Base-by-base conservation (phyloP, 2,329 filamentous ascomycete genomes). In the Hypoxylon sp. region DNA sequence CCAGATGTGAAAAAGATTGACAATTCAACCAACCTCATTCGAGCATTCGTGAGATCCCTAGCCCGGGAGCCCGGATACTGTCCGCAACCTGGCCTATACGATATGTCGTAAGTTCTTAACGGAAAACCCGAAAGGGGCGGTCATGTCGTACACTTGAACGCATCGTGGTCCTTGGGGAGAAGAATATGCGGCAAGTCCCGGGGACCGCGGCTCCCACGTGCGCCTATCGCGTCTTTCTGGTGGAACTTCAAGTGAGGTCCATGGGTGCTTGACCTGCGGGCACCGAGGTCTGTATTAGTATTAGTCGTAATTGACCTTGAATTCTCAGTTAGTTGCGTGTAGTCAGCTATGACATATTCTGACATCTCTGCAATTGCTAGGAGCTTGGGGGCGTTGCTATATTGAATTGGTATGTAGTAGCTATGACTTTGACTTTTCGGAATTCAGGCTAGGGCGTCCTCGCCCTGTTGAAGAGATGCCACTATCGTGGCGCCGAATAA, bases 111-210 rank as follows among this genome's bases (percentile, higher is more conserved):
- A 44, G 37, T 39, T 59, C 27, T 42, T 24, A 31, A 55, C 21
- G 52, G 24, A 44, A 64, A 50, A 57, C 13, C 39, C 47, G 51
- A 69, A 54, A 65, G 39, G 60, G 58, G 63, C 60, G 60, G 63
- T 62, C 53, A 50, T 69, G 50, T 27, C 57, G 42, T 21, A 60
- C 35, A 53, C 50, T 52, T 8, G 46, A 46, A 24, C 21, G 19
- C 37, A 54, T 58, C 51, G 24, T 5, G 47, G 42, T 62, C 42
- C 47, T 24, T 48, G 19, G 32, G 19, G 10, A 42, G 46, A 54
- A 47, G 39, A n/a, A 44, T 10, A 54, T 47, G 19, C 57, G 58
- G 61, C 29, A 62, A 42, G 57, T 50, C 53, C 50, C 61, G 65
- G 31, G 7, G 50, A 29, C 24, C n/a, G 27, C 29, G 56, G 29